Base-by-base conservation (phyloP, 163 green algal species). In the Scenedesmus sp. region DNA sequence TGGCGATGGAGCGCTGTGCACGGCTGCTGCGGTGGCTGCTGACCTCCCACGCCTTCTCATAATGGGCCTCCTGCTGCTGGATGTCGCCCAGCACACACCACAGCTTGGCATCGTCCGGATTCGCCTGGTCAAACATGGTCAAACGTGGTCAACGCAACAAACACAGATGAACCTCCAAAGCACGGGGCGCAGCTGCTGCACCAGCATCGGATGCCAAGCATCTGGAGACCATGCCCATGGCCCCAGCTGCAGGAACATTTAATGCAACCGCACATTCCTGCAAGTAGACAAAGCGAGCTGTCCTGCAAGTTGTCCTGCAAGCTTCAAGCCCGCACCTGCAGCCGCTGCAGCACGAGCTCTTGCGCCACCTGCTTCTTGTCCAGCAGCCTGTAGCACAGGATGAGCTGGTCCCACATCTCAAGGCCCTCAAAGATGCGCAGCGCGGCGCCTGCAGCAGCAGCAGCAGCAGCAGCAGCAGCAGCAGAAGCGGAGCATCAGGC, bases 81-180 rank as follows among this genome's bases (percentile, higher is more conserved):
- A 99, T 91, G 95, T 99, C 97, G 0, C 97, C 98, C 90, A 99
- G 93, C 0, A 95, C 94, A 86, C 98, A 99, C 96, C 95, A 97
- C 90, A 99, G 95, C 73, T 93, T 94, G 8, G 98, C 93, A 86
- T 99, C 96, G 66, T 97, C 89, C 13, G 97, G 97, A 0, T 88
- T 92, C 5, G 94, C 95, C 92, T 96, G 92, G 7, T 70, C 59
- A 52, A 85, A 56, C 6, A 74, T 18, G 67, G 57, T 56, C 23
- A 77, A 74, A 57, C 56, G 18, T 9, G 15, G 57, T 46, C 26
- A n/a, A 74, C n/a, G 55, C 8, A 1, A 55, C 7, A 52, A 67
- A 52, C 82, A 55, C 4, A 70, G 82, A 34, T 12, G n/a, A 26
- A 26, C 6, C 0, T 4, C 59, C 70, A 26, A 46, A 46, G 34